A percentile compares a stretch with the other conserved stretches of the same genome.
phyloP scores from a whole-genome alignment of 2,329 filamentous ascomycete genomes.

The Trichoderma afroharzianum region DNA sequence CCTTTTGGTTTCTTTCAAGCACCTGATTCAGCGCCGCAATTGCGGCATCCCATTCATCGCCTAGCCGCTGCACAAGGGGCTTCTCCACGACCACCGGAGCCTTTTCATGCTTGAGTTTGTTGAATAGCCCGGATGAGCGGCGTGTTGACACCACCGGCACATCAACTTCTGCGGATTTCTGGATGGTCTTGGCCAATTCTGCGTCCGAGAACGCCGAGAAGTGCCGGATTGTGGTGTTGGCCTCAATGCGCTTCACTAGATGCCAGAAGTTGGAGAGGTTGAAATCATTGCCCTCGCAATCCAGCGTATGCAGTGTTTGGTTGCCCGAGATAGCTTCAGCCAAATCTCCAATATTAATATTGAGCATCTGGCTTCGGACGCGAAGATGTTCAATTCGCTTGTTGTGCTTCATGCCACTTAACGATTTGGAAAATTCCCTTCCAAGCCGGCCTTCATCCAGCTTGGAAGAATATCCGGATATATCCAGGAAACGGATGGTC shows the following conservation, averaged over 20 bases:
- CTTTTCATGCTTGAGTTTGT: constrained; percentile 33
- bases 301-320: constrained; percentile 47
- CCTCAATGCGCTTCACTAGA: constrained; percentile 42
- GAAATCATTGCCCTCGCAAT: constrained; percentile 54
- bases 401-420: constrained; percentile 46
- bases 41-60: constrained; percentile 38
- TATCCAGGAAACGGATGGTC: constrained; percentile 50
- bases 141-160: constrained; percentile 27
- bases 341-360: constrained; percentile 51
- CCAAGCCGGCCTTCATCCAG: constrained; percentile 56
- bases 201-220: constrained; percentile 41
- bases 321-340: constrained; percentile 49
- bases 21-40: constrained; percentile 33
- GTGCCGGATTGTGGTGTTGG: constrained; percentile 42
- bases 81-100: constrained; percentile 28
- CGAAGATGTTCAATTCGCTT: constrained; percentile 47
- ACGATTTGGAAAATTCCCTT: constrained; percentile 48
- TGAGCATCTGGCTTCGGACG: constrained; percentile 54
- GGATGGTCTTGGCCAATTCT: constrained; percentile 35
- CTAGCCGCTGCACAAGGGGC: constrained; percentile 35
- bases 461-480: constrained; percentile 56
- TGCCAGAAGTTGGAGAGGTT: constrained; percentile 50
- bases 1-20: constrained; percentile 34
- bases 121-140: constrained; percentile 34
- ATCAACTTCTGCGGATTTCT: constrained; percentile 33